Percentiles rank a stretch among this genome's conserved stretches.
Conservation (phyloP, 2,329 filamentous ascomycete species). For the Amauroascus verrucosus region DNA sequence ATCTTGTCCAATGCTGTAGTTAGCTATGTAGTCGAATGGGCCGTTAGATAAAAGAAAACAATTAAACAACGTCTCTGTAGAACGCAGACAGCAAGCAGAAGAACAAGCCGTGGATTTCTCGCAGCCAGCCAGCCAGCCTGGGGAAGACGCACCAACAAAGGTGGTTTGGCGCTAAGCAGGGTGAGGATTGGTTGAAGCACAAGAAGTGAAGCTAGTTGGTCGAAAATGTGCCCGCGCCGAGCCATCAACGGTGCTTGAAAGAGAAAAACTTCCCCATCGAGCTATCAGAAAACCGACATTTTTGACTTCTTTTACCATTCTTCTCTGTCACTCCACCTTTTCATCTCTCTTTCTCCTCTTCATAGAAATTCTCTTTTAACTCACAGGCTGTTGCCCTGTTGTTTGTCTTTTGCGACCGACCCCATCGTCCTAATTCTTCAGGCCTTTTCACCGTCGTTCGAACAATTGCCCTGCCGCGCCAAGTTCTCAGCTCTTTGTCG, state of each 20-base stretch:
- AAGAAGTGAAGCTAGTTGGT: not conserved
- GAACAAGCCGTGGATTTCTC: no score
- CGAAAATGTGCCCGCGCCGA: constrained; percentile 7
- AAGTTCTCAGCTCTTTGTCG: not conserved
- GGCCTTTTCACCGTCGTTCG: not conserved
- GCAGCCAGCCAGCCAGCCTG: not conserved
- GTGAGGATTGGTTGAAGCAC: not conserved
- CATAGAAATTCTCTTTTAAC: not conserved
- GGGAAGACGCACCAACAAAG: not conserved
- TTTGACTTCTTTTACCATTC: not conserved
- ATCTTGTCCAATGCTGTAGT: not conserved
- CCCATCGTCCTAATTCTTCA: not conserved
- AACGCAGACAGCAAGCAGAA: not conserved
- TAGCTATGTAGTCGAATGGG: no score
- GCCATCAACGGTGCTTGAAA: constrained; percentile 6
- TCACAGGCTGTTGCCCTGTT: not conserved
- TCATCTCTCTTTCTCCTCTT: not conserved
- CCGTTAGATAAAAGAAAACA: not conserved
- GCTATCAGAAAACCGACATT: not conserved
- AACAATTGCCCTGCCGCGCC: not conserved
- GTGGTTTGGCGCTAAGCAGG: not conserved
- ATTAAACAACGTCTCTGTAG: not conserved
- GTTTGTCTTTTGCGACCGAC: not conserved
- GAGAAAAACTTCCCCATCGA: constrained; percentile 9
- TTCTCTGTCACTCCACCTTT: not conserved